phyloP scores from a whole-genome alignment of 208 protist species.

The Endotrypanum monterogeii region DNA sequence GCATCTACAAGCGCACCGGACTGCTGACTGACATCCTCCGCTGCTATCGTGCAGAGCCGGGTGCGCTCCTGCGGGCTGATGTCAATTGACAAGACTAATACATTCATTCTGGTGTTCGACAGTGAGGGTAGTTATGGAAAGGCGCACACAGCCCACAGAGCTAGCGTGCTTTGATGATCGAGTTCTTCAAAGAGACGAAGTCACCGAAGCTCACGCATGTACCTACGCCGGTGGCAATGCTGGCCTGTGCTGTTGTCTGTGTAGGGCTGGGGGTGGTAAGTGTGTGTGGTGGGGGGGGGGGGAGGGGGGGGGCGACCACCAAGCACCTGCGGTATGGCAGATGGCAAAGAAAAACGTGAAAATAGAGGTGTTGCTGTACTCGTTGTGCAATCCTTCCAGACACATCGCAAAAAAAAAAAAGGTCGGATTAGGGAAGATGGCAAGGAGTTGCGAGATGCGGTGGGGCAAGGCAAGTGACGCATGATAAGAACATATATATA shows the following conservation, averaged over 20 bases:
- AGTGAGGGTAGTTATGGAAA: not conserved
- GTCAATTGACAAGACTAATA: conserved; percentile 17
- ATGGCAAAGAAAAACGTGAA: not conserved
- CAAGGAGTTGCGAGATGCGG: not conserved
- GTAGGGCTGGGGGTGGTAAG: not conserved
- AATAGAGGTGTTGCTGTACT: not conserved
- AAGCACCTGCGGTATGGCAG: not conserved
- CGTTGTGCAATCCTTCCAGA: not conserved
- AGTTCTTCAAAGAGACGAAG: not conserved
- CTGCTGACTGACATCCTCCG: conserved; percentile 25
- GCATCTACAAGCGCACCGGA: conserved; percentile 21
- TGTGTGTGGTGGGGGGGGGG: too few species aligned
- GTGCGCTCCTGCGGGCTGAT: conserved; percentile 21
- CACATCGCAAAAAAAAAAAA: too few species aligned
- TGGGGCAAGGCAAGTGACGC: not conserved
- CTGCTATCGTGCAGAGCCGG: conserved; percentile 21
- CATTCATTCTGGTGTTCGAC: conserved; percentile 11
- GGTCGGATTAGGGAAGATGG: not conserved
- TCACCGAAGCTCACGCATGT: not conserved
- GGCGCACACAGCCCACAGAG: not conserved
- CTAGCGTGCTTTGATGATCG: not conserved
- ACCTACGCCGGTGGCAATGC: not conserved
- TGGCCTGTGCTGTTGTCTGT: not conserved
- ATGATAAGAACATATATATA: not conserved
- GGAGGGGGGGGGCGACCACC: too few species aligned